These are phyloP conservation scores for Chloromonas sp. DNA, from an alignment of 163 green algal genomes.

Conservation along the genomic window DNA sequence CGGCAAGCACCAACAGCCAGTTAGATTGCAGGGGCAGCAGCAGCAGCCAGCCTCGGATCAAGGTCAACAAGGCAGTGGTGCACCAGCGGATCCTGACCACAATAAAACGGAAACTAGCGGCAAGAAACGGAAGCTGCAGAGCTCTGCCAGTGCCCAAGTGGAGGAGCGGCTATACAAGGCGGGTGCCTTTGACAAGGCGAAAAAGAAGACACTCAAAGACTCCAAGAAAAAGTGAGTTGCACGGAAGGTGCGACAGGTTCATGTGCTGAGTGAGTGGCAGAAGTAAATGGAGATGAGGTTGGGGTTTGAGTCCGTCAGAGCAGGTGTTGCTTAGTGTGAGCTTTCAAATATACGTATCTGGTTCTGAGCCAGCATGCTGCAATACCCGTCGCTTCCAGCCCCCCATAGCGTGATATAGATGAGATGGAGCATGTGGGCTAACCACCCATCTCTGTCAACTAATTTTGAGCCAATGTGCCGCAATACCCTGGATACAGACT, in stretches of 20 bases:
- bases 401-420: neutral
- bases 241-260: neutral
- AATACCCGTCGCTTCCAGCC: neutral
- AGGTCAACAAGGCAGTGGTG: too few species aligned
- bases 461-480: too few species aligned
- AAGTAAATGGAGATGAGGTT: neutral
- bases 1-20: too few species aligned
- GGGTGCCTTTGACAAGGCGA: neutral
- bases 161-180: neutral
- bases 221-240: neutral
- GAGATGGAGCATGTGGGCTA: neutral
- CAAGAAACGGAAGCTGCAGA: too few species aligned
- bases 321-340: neutral
- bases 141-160: neutral
- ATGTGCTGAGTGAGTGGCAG: neutral
- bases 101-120: too few species aligned
- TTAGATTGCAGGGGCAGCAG: too few species aligned
- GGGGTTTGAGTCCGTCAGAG: neutral
- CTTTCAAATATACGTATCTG: neutral
- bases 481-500: too few species aligned
- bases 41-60: too few species aligned
- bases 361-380: neutral
- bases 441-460: too few species aligned
- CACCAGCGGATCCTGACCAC: too few species aligned
- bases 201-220: neutral